These are phyloP conservation scores for Symbiodinium natans DNA, from an alignment of 73 alveolate species.

Conservation along the genomic window DNA sequence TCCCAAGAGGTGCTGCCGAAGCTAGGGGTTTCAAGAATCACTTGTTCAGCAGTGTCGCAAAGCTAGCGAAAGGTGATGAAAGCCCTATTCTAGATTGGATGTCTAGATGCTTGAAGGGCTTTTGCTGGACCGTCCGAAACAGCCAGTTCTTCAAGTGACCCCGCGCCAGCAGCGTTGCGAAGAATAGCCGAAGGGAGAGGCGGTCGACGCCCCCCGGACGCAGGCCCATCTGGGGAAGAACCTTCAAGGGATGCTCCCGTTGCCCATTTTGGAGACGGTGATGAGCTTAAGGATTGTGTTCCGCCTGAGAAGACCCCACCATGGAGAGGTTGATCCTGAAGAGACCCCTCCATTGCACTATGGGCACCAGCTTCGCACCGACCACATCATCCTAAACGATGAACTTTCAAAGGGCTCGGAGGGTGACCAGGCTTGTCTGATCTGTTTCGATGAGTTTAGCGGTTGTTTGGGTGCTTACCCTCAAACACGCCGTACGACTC, in stretches of 20 bases:
- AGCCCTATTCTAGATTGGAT: constrained; percentile 12
- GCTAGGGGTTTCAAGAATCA: constrained; percentile 27
- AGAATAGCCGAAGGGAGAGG: background rate
- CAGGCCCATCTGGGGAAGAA: background rate
- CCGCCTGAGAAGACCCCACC: background rate
- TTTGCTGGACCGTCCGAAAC: background rate
- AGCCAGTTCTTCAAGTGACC: background rate
- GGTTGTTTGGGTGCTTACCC: constrained; percentile 11
- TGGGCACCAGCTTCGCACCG: constrained; percentile 42
- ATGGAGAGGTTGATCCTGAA: background rate
- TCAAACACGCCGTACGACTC: constrained; percentile 1
- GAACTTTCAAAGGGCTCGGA: constrained; percentile 28
- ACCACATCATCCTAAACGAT: background rate
- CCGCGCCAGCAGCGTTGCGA: background rate
- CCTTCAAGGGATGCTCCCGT: background rate
- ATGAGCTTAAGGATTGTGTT: background rate
- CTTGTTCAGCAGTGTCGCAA: background rate
- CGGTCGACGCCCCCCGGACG: background rate
- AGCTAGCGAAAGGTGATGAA: constrained; percentile 30
- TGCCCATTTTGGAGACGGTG: background rate
- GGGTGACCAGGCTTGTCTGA: constrained; percentile 40
- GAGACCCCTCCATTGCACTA: constrained; percentile 34
- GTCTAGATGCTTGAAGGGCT: background rate
- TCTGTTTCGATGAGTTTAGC: constrained; percentile 4
- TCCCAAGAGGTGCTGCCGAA: constrained; percentile 30